Base-by-base conservation (phyloP, 257 asterid species). In the Nyctanthes arbortristis region DNA sequence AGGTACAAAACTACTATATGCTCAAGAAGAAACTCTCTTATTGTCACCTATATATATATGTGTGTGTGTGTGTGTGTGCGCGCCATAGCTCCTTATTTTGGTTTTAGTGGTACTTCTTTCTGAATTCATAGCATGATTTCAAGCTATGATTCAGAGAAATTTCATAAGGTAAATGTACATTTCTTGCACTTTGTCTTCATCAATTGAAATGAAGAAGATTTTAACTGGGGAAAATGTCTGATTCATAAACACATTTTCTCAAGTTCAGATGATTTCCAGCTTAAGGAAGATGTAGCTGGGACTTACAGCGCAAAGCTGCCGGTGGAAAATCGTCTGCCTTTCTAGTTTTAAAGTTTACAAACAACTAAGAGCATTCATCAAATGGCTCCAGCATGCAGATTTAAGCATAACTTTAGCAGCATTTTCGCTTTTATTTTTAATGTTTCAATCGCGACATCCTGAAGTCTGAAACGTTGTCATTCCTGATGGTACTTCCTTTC, bases 61-160 rank as follows among this genome's bases (percentile, higher is more conserved):
- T 52, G 24, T 14, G 59, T 52, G n/a, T n/a, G n/a, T n/a, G n/a
- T n/a, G n/a, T n/a, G n/a, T n/a, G n/a, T n/a, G n/a, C n/a, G n/a
- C n/a, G n/a, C n/a, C 59, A 52, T 52, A n/a, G 59, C 59, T 52
- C 30, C 59, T 52, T 52, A 25, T 20, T 52, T 49, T 43, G 52
- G 22, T 43, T 20, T 9, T 43, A 24, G 14, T 43, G 5, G 10
- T 52, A 52, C 24, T 52, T 52, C 59, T 52, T 52, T 52, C 16
- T 20, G 24, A 30, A 8, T 10, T 3, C 0, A 52, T 52, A 24
- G n/a, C 30, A 52, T 20, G 30, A 22, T 24, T 29, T 22, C 8
- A 6, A 14, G 59, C 59, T 52, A 52, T 22, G 14, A 52, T 52
- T 52, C 59, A 52, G n/a, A n/a, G n/a, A n/a, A n/a, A n/a, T n/a